Conservation (phyloP, 2,329 filamentous ascomycete genomes). For the Aspergillus novoparasiticus region DNA sequence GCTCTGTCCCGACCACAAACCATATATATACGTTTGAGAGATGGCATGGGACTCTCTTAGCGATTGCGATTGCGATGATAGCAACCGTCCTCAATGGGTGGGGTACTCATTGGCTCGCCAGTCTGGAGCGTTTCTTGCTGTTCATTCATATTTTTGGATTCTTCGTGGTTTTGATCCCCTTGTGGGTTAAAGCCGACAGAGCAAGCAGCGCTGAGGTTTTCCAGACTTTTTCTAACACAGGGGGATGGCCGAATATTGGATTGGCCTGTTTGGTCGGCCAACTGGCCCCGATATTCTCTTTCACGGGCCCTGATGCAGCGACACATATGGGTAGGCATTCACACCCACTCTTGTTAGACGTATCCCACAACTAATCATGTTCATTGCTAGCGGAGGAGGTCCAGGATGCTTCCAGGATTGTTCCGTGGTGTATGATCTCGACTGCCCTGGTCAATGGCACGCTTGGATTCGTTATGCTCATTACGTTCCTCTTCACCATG, state of each 20-base stretch:
- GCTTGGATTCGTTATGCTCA: conserved; percentile 49
- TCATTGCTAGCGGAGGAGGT: conserved; percentile 52
- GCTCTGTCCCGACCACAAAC: conserved; percentile 41
- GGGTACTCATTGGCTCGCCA: conserved; percentile 48
- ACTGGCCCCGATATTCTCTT: conserved; percentile 27
- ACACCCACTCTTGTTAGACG: neutral
- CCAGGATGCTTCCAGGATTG: conserved; percentile 48
- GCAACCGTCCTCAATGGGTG: conserved; percentile 56
- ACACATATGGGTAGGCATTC: conserved; percentile 34
- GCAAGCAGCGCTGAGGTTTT: conserved; percentile 28
- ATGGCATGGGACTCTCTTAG: neutral
- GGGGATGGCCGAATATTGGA: conserved; percentile 39
- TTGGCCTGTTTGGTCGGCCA: conserved; percentile 43
- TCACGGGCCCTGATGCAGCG: conserved; percentile 35
- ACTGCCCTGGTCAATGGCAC: conserved; percentile 52
- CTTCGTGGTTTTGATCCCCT: conserved; percentile 42
- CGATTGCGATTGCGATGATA: conserved; percentile 40
- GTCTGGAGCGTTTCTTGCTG: conserved; percentile 54
- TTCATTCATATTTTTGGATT: conserved; percentile 53
- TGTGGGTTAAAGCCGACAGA: conserved; percentile 26
- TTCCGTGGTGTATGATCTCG: conserved; percentile 52
- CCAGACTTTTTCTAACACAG: conserved; percentile 35
- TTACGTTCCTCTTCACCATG: conserved; percentile 49
- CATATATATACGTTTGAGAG: neutral
- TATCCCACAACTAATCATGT: neutral